phyloP scores from a whole-genome alignment of 495 filamentous ascomycete genomes.

The Chaetomium tenue region DNA sequence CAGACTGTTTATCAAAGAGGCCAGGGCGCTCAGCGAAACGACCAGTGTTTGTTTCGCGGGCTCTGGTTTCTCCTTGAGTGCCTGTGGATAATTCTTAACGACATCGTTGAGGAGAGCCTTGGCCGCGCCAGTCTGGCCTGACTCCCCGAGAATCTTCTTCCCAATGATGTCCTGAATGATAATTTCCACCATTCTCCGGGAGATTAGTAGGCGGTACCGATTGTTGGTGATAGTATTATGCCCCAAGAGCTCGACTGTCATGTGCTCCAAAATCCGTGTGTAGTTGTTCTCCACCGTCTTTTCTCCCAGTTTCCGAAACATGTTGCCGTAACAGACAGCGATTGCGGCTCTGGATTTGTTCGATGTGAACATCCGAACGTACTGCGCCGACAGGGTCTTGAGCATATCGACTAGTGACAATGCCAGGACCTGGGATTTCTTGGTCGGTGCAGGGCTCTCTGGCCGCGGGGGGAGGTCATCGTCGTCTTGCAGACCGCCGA shows the following conservation, averaged over 20 bases:
- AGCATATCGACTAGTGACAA: conserved; percentile 78
- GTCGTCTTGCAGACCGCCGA: conserved; percentile 55
- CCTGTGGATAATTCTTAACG: conserved; percentile 92
- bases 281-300: conserved; percentile 77
- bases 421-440: conserved; percentile 66
- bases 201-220: conserved; percentile 82
- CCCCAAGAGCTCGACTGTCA: conserved; percentile 77
- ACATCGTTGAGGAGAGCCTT: conserved; percentile 81
- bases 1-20: conserved; percentile 72
- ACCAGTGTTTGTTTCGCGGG: conserved; percentile 84
- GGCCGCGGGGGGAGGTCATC: conserved; percentile 75
- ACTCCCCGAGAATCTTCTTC: conserved; percentile 77
- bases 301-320: conserved; percentile 71
- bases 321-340: conserved; percentile 79
- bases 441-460: conserved; percentile 65
- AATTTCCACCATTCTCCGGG: conserved; percentile 78
- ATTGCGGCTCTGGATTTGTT: conserved; percentile 81
- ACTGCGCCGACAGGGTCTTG: conserved; percentile 77
- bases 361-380: conserved; percentile 73
- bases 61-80: conserved; percentile 84
- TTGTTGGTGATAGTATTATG: conserved; percentile 74
- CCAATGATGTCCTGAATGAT: conserved; percentile 85
- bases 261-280: conserved; percentile 71
- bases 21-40: conserved; percentile 73
- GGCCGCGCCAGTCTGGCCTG: conserved; percentile 78